Percentiles rank a stretch among this genome's conserved stretches.
Evolutionary conservation across 257 asterid species (phyloP).

Genomic region (Scutellaria barbata): DNA sequence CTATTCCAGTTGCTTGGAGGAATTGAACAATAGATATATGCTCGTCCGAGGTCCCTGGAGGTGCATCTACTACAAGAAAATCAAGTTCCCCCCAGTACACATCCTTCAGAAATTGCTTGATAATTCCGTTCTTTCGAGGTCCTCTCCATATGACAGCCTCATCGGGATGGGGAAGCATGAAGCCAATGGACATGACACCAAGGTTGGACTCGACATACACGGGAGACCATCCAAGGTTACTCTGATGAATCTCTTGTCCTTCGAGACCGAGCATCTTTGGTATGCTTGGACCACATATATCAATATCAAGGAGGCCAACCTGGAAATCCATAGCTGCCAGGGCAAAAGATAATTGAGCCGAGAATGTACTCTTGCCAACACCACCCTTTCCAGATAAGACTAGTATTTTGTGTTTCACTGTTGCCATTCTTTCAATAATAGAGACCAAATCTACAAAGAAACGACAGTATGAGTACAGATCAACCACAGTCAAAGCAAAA

Average conservation of each 20-base stretch:
- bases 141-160: constrained; percentile 93
- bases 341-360: constrained; percentile 85
- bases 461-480: constrained; percentile 20
- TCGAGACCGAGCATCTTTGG: constrained; percentile 89
- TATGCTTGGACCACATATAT: constrained; percentile 91
- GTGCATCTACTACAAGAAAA: constrained; percentile 89
- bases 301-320: constrained; percentile 93
- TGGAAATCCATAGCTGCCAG: constrained; percentile 82
- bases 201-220: constrained; percentile 86
- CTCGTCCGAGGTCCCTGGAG: constrained; percentile 97
- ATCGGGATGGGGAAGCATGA: constrained; percentile 47
- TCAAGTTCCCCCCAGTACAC: constrained; percentile 93
- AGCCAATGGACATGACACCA: constrained; percentile 60
- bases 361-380: constrained; percentile 94
- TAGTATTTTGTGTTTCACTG: constrained; percentile 91
- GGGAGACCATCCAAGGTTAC: constrained; percentile 92
- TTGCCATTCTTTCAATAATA: constrained; percentile 83
- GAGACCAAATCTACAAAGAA: constrained; percentile 65
- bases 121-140: constrained; percentile 80
- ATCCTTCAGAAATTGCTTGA: constrained; percentile 81
- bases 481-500: constrained; percentile 4
- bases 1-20: constrained; percentile 80
- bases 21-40: constrained; percentile 88
- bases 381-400: constrained; percentile 94
- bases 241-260: constrained; percentile 77